Base-by-base conservation (phyloP, 164 flowering plant species). In the Chloranthus sessilifolius region DNA sequence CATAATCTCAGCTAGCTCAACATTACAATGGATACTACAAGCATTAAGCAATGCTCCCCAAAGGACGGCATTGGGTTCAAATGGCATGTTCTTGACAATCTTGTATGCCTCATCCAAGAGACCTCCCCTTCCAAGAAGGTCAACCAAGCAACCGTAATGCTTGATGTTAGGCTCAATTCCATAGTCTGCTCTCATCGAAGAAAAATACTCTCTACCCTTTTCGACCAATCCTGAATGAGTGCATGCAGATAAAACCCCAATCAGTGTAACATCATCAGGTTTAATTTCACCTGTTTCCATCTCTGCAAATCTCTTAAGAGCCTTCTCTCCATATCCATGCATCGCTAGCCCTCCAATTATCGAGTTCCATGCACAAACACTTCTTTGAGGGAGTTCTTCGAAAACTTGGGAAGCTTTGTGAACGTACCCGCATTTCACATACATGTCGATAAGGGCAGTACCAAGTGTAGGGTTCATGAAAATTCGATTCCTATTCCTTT, bases 401-500 rank as follows among this genome's bases (percentile, higher is more conserved):
- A 59, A 65, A 17, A 65, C 55, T 39, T 25, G 29, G 10, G 24
- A 16, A 9, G 55, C 62, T 22, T 50, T 19, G 20, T 30, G 24
- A 4, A 58, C 42, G 47, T 42, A 23, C 40, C 62, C 66, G 50
- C 67, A 62, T 44, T 62, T 67, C 20, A 37, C 47, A 16, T 67
- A 67, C 72, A 67, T 67, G 28, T 67, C 67, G 19, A 67, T 9
- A 7, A 67, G 61, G 23, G 58, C 64, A 31, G 67, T 59, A 17
- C 56, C 60, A 27, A 67, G 35, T 19, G 52, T 54, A 14, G 63
- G 35, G 50, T 59, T 59, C 26, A 48, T 5, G 15, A 37, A 34
- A 35, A 66, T 16, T 15, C 19, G 8, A 1, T 27, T 34, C 48
- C 7, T 16, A 40, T 40, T 40, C 33, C 37, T 27, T 1, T 59